A percentile compares a stretch with the other conserved stretches of the same genome.
Conservation (phyloP, 176 grass and related monocot species). For the Cenchrus americanus region DNA sequence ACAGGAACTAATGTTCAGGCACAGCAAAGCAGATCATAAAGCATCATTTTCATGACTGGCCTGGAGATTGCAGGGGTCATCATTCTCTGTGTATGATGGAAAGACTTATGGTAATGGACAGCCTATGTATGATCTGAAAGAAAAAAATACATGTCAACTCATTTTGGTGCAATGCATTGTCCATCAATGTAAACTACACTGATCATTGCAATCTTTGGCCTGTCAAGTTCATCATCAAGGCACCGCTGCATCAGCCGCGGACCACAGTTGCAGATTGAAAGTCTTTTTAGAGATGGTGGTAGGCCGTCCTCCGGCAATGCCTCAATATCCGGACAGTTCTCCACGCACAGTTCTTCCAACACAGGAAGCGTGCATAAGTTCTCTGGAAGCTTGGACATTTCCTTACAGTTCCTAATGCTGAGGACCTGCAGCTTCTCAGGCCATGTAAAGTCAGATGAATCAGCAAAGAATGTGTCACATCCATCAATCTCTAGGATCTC, state of each 20-base stretch:
- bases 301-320: slow-evolving; percentile 36
- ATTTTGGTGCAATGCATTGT: neutral
- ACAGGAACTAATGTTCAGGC: neutral
- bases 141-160: neutral
- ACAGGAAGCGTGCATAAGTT: slow-evolving; percentile 33
- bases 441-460: slow-evolving; percentile 16
- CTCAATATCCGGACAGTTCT: slow-evolving; percentile 45
- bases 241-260: slow-evolving; percentile 14
- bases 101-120: neutral
- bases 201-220: slow-evolving; percentile 30
- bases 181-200: slow-evolving; percentile 35
- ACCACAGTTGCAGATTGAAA: slow-evolving; percentile 34
- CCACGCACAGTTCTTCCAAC: slow-evolving; percentile 46
- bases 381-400: slow-evolving; percentile 38
- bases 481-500: slow-evolving; percentile 46
- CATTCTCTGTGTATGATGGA: neutral
- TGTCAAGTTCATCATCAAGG: slow-evolving; percentile 33
- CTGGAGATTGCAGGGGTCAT: neutral
- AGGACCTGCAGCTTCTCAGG: slow-evolving; percentile 38
- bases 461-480: slow-evolving; percentile 28
- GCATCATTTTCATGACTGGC: neutral
- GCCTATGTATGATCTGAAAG: neutral
- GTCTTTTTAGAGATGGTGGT: slow-evolving; percentile 27
- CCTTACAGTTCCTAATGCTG: slow-evolving; percentile 38
- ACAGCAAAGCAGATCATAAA: neutral